Percentiles rank a stretch among this genome's conserved stretches.
These are phyloP conservation scores for Podospora anserina DNA, from an alignment of 495 filamentous ascomycete species.

Conservation along the genomic window DNA sequence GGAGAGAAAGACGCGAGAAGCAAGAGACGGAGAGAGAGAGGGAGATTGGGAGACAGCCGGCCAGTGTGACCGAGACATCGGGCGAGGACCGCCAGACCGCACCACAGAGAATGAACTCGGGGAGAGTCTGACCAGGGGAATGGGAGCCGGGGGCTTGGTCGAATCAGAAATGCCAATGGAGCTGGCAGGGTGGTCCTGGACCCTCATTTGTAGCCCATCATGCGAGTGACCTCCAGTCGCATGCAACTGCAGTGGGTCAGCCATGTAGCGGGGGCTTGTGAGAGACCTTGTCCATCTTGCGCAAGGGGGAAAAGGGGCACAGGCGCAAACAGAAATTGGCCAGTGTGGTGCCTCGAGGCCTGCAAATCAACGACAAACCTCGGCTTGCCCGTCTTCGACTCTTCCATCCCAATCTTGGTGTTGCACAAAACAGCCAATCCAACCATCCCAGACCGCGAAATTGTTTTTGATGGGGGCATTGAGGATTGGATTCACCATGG, in stretches of 20 bases:
- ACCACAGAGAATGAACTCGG: slow-evolving; percentile 27
- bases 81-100: slow-evolving; percentile 12
- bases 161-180: slow-evolving; percentile 33
- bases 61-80: slow-evolving; percentile 18
- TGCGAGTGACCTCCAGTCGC: slow-evolving; percentile 22
- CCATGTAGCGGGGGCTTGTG: slow-evolving; percentile 23
- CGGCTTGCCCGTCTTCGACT: not conserved
- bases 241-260: slow-evolving; percentile 11
- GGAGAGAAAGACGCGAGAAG: slow-evolving; percentile 14
- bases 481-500: not conserved
- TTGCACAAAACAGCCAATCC: not conserved
- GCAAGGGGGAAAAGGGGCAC: slow-evolving; percentile 22
- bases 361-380: slow-evolving; percentile 18
- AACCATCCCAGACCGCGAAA: not conserved
- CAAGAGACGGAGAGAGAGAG: slow-evolving; percentile 12
- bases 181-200: slow-evolving; percentile 18
- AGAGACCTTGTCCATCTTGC: slow-evolving; percentile 21
- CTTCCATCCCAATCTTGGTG: not conserved
- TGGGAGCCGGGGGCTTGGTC: slow-evolving; percentile 22
- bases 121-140: slow-evolving; percentile 23
- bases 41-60: slow-evolving; percentile 11
- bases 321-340: slow-evolving; percentile 31
- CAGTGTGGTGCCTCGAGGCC: slow-evolving; percentile 8
- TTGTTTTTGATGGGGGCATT: not conserved
- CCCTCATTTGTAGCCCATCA: slow-evolving; percentile 21